A percentile compares a stretch with the other conserved stretches of the same genome.
These are phyloP conservation scores for Helotiales sp. DNA, from an alignment of 2,329 filamentous ascomycete species.

Conservation along the genomic window DNA sequence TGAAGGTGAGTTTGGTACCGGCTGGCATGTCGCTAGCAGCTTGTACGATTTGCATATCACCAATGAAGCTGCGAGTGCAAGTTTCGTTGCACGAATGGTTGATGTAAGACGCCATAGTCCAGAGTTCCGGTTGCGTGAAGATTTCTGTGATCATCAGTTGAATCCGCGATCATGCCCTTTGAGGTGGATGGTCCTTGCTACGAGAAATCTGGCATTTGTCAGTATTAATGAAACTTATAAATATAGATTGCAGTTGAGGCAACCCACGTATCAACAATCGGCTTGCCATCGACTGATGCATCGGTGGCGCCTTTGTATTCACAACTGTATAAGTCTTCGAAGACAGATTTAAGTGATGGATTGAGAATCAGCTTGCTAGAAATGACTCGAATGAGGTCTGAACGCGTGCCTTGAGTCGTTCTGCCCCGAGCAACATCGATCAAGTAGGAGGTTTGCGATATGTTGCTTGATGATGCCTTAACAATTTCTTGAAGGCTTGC, in stretches of 20 bases:
- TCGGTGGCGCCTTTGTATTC: conserved; percentile 31
- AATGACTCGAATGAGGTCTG: conserved; percentile 27
- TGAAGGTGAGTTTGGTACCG: neutral
- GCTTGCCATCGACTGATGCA: conserved; percentile 24
- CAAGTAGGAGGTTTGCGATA: neutral
- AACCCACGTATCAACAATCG: conserved; percentile 37
- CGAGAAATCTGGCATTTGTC: conserved; percentile 53
- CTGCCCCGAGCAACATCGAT: neutral
- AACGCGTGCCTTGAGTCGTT: neutral
- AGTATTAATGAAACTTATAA: neutral
- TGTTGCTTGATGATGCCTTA: neutral
- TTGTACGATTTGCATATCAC: neutral
- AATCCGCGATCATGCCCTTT: conserved; percentile 27
- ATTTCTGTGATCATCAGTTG: conserved; percentile 21
- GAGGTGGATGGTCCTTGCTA: conserved; percentile 46
- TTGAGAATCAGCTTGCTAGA: conserved; percentile 46
- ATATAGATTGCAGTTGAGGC: conserved; percentile 4
- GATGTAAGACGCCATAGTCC: neutral
- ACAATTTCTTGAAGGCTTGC: neutral
- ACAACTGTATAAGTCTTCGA: conserved; percentile 41
- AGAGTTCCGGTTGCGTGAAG: neutral
- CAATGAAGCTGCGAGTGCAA: neutral
- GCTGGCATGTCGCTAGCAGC: neutral
- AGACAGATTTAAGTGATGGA: conserved; percentile 41
- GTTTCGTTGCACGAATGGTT: neutral